These are phyloP conservation scores for Pythium scleroteichum DNA, from an alignment of 352 stramenopile genomes.

Conservation along the genomic window DNA sequence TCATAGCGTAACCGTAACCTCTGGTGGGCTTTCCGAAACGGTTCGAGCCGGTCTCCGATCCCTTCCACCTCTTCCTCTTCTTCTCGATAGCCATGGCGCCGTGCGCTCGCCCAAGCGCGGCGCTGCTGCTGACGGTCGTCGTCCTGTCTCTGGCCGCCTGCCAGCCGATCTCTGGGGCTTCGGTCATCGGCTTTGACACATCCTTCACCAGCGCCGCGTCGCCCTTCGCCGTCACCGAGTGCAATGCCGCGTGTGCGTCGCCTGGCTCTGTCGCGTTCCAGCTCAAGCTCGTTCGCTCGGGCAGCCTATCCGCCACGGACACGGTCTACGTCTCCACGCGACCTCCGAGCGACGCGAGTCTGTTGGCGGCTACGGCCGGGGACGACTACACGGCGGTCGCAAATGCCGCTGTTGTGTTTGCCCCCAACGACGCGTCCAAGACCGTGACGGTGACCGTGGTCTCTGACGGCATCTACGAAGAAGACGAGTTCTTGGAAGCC, in stretches of 20 bases:
- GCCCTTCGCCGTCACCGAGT: slow-evolving; percentile 38
- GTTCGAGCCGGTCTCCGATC: too few relatives aligned
- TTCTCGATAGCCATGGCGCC: too few relatives aligned
- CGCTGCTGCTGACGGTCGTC: slow-evolving; percentile 14
- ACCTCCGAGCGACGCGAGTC: slow-evolving; percentile 4
- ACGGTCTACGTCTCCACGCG: slow-evolving; percentile 45
- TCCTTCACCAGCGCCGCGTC: slow-evolving; percentile 29
- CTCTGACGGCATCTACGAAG: slow-evolving; percentile 51
- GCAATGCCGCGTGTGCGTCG: slow-evolving; percentile 38
- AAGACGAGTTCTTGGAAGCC: slow-evolving; percentile 47
- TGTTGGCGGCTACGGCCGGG: slow-evolving; percentile 22
- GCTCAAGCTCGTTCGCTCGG: slow-evolving; percentile 37
- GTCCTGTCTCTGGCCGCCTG: neutral
- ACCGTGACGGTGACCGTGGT: slow-evolving; percentile 36
- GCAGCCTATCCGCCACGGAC: slow-evolving; percentile 27
- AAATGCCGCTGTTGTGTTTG: slow-evolving; percentile 33
- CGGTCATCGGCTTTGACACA: slow-evolving; percentile 36
- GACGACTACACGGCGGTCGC: slow-evolving; percentile 39
- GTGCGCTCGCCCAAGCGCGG: too few relatives aligned
- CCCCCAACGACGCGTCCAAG: slow-evolving; percentile 29
- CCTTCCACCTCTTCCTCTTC: too few relatives aligned
- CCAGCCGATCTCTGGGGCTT: neutral
- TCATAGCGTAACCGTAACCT: neutral
- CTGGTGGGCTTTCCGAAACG: too few relatives aligned
- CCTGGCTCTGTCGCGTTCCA: slow-evolving; percentile 34